These are phyloP conservation scores for Euphorbia corollata DNA, from an alignment of 441 rosid genomes.

Conservation along the genomic window DNA sequence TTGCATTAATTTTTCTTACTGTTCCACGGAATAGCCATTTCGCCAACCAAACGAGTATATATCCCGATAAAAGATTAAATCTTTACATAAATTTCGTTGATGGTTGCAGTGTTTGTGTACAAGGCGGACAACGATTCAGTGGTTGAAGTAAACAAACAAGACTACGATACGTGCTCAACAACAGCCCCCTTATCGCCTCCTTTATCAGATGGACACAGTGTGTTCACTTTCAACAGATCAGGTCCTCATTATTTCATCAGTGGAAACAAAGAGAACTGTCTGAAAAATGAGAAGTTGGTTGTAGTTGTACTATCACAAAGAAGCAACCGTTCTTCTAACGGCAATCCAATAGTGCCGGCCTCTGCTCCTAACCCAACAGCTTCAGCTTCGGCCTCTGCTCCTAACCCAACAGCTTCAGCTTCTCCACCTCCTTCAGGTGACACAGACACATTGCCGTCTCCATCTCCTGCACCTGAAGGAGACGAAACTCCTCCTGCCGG, in stretches of 20 bases:
- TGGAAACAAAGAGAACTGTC: conserved; percentile 64
- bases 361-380: conserved; percentile 26
- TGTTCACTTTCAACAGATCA: conserved; percentile 42
- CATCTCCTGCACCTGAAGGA: conserved; percentile 46
- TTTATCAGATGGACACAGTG: conserved; percentile 55
- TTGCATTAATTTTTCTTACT: no score
- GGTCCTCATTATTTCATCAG: conserved; percentile 77
- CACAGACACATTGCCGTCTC: conserved; percentile 12
- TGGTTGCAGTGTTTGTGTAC: conserved; percentile 54
- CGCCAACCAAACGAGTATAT: no score
- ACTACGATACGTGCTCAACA: conserved; percentile 53
- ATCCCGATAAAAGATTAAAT: neutral
- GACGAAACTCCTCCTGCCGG: conserved; percentile 46
- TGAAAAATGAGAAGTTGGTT: conserved; percentile 50
- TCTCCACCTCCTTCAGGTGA: conserved; percentile 32
- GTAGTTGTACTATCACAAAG: conserved; percentile 65
- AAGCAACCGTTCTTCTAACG: conserved; percentile 28
- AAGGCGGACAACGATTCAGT: conserved; percentile 58
- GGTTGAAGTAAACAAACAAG: conserved; percentile 48
- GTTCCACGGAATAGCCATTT: no score
- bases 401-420: conserved; percentile 17
- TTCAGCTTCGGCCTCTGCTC: conserved; percentile 32
- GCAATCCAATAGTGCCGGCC: conserved; percentile 16
- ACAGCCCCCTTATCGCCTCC: conserved; percentile 34
- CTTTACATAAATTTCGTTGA: neutral